Conservation (phyloP, 148 eudicot species). For the Cornus kousa region DNA sequence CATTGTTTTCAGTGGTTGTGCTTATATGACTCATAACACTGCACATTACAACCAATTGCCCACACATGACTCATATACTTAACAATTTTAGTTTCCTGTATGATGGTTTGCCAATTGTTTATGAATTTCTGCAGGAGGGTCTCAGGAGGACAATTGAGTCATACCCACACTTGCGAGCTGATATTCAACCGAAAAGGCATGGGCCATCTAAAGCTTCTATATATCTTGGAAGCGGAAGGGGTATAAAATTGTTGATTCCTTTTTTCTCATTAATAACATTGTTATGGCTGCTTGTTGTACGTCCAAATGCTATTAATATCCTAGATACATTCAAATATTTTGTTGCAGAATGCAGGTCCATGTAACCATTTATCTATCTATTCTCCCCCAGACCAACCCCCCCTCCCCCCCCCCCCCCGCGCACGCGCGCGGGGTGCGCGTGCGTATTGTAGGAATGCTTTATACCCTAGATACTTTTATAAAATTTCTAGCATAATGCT, state of each 20-base stretch:
- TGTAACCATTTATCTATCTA: neutral
- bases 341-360: neutral
- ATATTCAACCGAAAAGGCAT: conserved; percentile 53
- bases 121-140: conserved; percentile 67
- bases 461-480: too few relatives aligned
- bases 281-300: conserved; percentile 5
- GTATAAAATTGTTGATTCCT: conserved; percentile 31
- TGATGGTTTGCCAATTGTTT: neutral
- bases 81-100: neutral
- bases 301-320: neutral
- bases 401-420: too few relatives aligned
- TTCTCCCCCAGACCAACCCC: too few relatives aligned
- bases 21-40: too few relatives aligned
- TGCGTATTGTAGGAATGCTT: too few relatives aligned
- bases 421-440: too few relatives aligned
- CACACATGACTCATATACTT: too few relatives aligned
- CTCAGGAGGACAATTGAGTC: conserved; percentile 88
- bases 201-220: conserved; percentile 66
- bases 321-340: neutral
- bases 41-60: too few relatives aligned
- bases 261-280: neutral
- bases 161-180: conserved; percentile 81
- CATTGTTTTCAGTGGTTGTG: too few relatives aligned
- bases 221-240: conserved; percentile 75
- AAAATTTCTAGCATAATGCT: too few relatives aligned